A percentile compares a stretch with the other conserved stretches of the same genome.
Evolutionary conservation across 179 eudicot species (phyloP).

Genomic region (Drosera spatulata): DNA sequence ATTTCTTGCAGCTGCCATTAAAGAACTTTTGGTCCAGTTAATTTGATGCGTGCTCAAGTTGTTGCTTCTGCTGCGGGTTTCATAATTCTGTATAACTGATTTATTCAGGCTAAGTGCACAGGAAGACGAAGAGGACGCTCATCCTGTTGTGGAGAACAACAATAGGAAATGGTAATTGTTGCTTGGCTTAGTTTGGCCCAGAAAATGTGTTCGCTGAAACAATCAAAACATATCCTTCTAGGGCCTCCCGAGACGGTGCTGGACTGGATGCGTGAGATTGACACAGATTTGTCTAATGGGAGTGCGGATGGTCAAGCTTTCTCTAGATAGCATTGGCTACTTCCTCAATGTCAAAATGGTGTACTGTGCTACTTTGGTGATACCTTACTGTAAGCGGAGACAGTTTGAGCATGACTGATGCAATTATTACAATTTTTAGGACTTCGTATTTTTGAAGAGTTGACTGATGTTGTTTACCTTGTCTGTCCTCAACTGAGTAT

Average conservation of each 20-base stretch:
- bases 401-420: not conserved
- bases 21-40: too few relatives aligned
- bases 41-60: not conserved
- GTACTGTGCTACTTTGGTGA: not conserved
- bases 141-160: constrained; percentile 70
- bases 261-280: constrained; percentile 91
- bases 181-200: too few relatives aligned
- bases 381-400: not conserved
- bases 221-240: constrained; percentile 15
- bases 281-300: constrained; percentile 62
- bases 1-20: too few relatives aligned
- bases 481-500: constrained; percentile 35
- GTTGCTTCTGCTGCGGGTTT: not conserved
- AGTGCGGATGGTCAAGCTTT: constrained; percentile 67
- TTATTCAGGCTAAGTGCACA: constrained; percentile 72
- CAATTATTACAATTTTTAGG: constrained; percentile 37
- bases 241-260: constrained; percentile 88
- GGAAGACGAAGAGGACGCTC: constrained; percentile 80
- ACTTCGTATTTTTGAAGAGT: constrained; percentile 98
- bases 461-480: constrained; percentile 90
- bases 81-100: constrained; percentile 3
- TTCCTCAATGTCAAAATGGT: constrained; percentile 99
- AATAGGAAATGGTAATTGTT: constrained; percentile 72
- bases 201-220: too few relatives aligned
- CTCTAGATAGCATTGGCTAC: constrained; percentile 97